Evolutionary conservation across 768 basidiomycete species (phyloP).

Genomic region (Trametopsis cervina): DNA sequence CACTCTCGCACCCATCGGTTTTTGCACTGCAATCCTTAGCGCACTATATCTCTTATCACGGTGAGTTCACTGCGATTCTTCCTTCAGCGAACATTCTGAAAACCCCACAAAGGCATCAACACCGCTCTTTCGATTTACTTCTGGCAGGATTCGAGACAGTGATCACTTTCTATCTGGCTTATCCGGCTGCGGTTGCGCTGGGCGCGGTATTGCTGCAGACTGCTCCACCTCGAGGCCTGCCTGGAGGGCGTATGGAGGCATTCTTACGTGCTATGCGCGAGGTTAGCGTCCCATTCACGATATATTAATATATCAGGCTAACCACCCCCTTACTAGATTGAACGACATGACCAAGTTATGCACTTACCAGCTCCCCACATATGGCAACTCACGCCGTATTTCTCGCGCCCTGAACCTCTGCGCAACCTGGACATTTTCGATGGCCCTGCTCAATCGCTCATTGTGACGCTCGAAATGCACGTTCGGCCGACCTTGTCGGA

Average conservation of each 20-base stretch:
- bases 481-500: slow-evolving; percentile 62
- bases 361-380: slow-evolving; percentile 83
- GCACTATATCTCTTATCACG: slow-evolving; percentile 47
- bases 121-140: slow-evolving; percentile 75
- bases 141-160: slow-evolving; percentile 72
- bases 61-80: slow-evolving; percentile 43
- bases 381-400: slow-evolving; percentile 64
- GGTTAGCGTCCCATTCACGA: slow-evolving; percentile 32
- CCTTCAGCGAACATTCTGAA: not conserved
- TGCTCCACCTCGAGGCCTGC: slow-evolving; percentile 56
- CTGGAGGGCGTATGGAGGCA: slow-evolving; percentile 68
- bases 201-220: slow-evolving; percentile 89
- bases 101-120: slow-evolving; percentile 36
- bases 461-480: slow-evolving; percentile 78
- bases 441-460: slow-evolving; percentile 36
- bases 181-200: slow-evolving; percentile 75
- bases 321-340: slow-evolving; percentile 41
- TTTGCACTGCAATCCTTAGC: slow-evolving; percentile 46
- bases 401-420: slow-evolving; percentile 15
- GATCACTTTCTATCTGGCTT: slow-evolving; percentile 78
- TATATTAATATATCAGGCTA: not conserved
- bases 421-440: slow-evolving; percentile 16
- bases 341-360: slow-evolving; percentile 76
- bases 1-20: slow-evolving; percentile 53
- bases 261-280: slow-evolving; percentile 80